Percentiles rank a stretch among this genome's conserved stretches.
Evolutionary conservation across 768 basidiomycete species (phyloP).

Genomic region (Hydnomerulius pinastri): DNA sequence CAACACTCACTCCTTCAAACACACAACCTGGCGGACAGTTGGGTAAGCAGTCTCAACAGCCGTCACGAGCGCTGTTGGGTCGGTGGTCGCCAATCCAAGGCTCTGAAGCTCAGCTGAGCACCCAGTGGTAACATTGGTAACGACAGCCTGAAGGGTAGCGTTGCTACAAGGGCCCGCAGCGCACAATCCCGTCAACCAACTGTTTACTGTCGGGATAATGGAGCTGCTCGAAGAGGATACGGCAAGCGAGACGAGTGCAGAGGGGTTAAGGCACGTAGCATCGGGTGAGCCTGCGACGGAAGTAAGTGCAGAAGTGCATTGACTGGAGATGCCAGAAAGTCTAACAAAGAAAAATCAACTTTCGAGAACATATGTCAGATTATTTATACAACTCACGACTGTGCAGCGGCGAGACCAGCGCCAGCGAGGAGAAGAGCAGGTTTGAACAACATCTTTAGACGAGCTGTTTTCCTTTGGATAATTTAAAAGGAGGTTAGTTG

Average conservation of each 20-base stretch:
- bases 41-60: constrained; percentile 59
- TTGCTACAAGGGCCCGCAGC: constrained; percentile 56
- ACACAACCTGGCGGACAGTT: constrained; percentile 52
- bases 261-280: constrained; percentile 44
- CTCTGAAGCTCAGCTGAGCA: constrained; percentile 44
- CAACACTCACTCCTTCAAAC: constrained; percentile 65
- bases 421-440: constrained; percentile 30
- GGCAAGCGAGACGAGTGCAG: constrained; percentile 31
- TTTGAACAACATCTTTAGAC: constrained; percentile 26
- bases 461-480: background rate
- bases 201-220: constrained; percentile 47
- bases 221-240: constrained; percentile 31
- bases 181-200: constrained; percentile 64
- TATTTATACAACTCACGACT: constrained; percentile 38
- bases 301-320: constrained; percentile 51
- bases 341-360: constrained; percentile 2
- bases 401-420: constrained; percentile 42
- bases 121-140: constrained; percentile 52
- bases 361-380: background rate
- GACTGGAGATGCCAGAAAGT: constrained; percentile 42
- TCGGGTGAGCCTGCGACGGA: constrained; percentile 39
- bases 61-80: constrained; percentile 29
- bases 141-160: constrained; percentile 54
- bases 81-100: constrained; percentile 20
- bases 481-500: background rate